These are phyloP conservation scores for Psilocybe sp. DNA, from an alignment of 768 basidiomycete species.

Conservation along the genomic window DNA sequence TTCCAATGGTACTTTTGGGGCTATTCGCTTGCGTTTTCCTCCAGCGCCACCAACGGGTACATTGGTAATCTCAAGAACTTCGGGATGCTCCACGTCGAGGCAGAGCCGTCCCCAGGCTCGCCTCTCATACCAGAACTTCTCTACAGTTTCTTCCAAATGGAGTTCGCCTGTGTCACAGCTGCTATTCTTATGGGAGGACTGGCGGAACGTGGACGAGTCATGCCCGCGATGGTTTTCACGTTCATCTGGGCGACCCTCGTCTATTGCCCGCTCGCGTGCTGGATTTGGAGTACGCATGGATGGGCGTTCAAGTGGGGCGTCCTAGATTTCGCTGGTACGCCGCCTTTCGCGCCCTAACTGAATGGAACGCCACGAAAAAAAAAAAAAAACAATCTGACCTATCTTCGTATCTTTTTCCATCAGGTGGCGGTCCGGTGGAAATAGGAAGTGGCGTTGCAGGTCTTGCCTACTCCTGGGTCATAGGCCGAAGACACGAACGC, in stretches of 20 bases:
- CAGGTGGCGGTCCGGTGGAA: constrained; percentile 85
- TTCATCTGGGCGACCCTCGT: constrained; percentile 88
- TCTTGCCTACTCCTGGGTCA: constrained; percentile 82
- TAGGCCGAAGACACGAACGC: constrained; percentile 75
- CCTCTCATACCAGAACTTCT: constrained; percentile 79
- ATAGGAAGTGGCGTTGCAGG: constrained; percentile 84
- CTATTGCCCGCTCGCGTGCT: constrained; percentile 84
- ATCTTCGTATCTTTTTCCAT: constrained; percentile 1
- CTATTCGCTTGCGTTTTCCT: constrained; percentile 82
- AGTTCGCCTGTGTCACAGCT: constrained; percentile 80
- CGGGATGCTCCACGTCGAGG: constrained; percentile 70
- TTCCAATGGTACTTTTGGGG: constrained; percentile 75
- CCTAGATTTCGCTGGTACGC: constrained; percentile 80
- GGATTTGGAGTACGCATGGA: constrained; percentile 79
- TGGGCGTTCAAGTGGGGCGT: constrained; percentile 88
- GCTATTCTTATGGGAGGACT: constrained; percentile 76
- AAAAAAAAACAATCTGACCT: neutral
- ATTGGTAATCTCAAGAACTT: constrained; percentile 82
- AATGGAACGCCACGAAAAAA: neutral
- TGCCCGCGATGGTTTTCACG: constrained; percentile 77
- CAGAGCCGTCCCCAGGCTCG: constrained; percentile 72
- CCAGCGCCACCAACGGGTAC: constrained; percentile 68
- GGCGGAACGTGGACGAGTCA: constrained; percentile 82
- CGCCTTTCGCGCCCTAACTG: neutral
- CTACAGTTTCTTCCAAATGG: constrained; percentile 87